phyloP scores from a whole-genome alignment of 345 rosid genomes.

The Lumnitzera racemosa region DNA sequence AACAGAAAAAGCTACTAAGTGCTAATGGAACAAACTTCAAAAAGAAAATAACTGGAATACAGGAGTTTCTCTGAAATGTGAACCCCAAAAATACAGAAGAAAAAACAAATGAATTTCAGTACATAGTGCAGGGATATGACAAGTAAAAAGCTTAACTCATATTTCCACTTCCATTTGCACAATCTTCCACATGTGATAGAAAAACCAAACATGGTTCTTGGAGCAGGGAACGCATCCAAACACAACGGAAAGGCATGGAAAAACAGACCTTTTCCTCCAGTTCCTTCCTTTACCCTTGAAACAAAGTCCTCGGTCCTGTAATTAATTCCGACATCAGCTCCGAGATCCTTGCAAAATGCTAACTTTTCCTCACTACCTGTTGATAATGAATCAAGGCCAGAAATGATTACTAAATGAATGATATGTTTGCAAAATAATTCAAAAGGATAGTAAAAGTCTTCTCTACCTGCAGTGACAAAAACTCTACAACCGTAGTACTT shows the following conservation, averaged over 20 bases:
- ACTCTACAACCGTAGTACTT: slow-evolving; percentile 58
- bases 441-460: background rate
- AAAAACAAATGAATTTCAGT: too few species aligned
- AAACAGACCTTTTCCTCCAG: slow-evolving; percentile 66
- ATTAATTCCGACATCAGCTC: slow-evolving; percentile 84
- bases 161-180: too few species aligned
- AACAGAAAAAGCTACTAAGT: too few species aligned
- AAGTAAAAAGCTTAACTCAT: too few species aligned
- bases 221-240: background rate
- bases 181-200: background rate
- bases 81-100: too few species aligned
- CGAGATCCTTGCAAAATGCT: slow-evolving; percentile 76
- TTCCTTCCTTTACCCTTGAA: slow-evolving; percentile 70
- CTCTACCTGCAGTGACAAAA: slow-evolving; percentile 78
- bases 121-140: too few species aligned
- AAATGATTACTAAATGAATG: background rate
- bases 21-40: too few species aligned
- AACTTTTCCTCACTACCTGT: slow-evolving; percentile 76
- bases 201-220: too few species aligned
- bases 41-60: too few species aligned
- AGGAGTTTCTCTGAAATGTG: too few species aligned
- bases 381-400: slow-evolving; percentile 7
- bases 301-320: slow-evolving; percentile 92
- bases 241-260: background rate
- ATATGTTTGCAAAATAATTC: background rate